phyloP scores from a whole-genome alignment of 2,329 filamentous ascomycete genomes.

The Cercospora citrullina region DNA sequence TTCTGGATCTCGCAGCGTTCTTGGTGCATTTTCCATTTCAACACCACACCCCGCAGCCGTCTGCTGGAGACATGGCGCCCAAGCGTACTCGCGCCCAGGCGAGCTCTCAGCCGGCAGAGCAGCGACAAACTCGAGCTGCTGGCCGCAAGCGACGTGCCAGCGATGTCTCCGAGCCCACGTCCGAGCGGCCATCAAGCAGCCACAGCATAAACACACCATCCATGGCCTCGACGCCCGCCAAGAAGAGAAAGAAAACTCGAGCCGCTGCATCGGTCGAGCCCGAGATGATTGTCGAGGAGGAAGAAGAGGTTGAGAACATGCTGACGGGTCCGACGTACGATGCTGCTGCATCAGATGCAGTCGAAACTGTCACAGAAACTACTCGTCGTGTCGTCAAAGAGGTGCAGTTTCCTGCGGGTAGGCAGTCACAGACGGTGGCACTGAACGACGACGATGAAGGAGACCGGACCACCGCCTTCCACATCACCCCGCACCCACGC shows the following conservation, averaged over 20 bases:
- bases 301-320: conserved; percentile 20
- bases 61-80: conserved; percentile 28
- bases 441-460: conserved; percentile 23
- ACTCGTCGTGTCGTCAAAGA: conserved; percentile 27
- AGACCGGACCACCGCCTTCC: conserved; percentile 32
- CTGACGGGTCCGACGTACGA: conserved; percentile 5
- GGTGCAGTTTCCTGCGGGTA: conserved; percentile 34
- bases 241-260: conserved; percentile 30
- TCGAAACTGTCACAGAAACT: conserved; percentile 22
- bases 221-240: conserved; percentile 26
- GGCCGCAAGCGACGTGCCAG: conserved; percentile 33
- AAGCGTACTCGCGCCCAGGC: conserved; percentile 27
- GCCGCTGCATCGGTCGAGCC: conserved; percentile 28
- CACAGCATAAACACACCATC: conserved; percentile 20
- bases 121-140: conserved; percentile 24
- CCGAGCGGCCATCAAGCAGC: conserved; percentile 29
- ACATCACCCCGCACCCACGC: conserved; percentile 37
- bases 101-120: conserved; percentile 21
- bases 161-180: conserved; percentile 31
- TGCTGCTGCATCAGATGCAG: conserved; percentile 21
- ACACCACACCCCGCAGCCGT: not conserved
- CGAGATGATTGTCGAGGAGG: conserved; percentile 33
- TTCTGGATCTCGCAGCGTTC: not conserved
- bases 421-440: conserved; percentile 18
- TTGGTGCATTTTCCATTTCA: not conserved